Evolutionary conservation across 805 yeast species (phyloP), one percentile per base, ranked within the genome.

Genomic region (Candida wancherniae): DNA sequence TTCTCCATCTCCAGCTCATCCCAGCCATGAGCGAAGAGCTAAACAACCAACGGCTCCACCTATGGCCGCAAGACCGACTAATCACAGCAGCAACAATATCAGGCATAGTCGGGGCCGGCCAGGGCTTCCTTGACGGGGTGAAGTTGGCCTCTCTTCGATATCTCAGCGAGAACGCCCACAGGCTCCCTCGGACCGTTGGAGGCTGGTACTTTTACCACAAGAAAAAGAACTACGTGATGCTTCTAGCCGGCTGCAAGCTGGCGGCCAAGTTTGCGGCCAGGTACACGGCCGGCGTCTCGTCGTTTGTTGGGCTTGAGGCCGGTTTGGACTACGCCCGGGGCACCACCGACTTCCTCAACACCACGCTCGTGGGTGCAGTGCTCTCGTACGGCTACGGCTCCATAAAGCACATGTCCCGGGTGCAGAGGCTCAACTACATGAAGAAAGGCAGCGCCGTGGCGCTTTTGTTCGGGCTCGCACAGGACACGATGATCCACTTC

Each of bases 121-220:
- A 69, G 19, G 94, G 94, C 6, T 66, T 79, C 47, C 68, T 71
- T 32, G 58, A 65, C 10, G 90, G 90, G 3, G 73, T 74, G 45
- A 66, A 67, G 31, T 40, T 51, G 2, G 62, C 84, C 1, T 72
- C 82, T 1, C 56, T 77, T 24, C 67, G 75, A 24, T 85, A 72
- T 45, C 61, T 85, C 27, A 86, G 88, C 2, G 84, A 83, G 44
- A 85, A 85, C 48, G 81, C 92, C 9, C 95, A 85, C 50, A 53
- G 95, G 31, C 58, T 86, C 35, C 95, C 95, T 6, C 67, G 56
- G 14, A 75, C 80, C 0, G 80, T 75, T 32, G 87, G 85, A 13
- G 92, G 90, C 0, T 85, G 95, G 95, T 85, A 81, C 50, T 81
- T 80, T 51, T 85, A 85, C 56, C 92, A 85, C 57, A 84, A 82